A percentile compares a stretch with the other conserved stretches of the same genome.
These are phyloP conservation scores for Fragilaria radians DNA, from an alignment of 108 stramenopile species.

Conservation along the genomic window DNA sequence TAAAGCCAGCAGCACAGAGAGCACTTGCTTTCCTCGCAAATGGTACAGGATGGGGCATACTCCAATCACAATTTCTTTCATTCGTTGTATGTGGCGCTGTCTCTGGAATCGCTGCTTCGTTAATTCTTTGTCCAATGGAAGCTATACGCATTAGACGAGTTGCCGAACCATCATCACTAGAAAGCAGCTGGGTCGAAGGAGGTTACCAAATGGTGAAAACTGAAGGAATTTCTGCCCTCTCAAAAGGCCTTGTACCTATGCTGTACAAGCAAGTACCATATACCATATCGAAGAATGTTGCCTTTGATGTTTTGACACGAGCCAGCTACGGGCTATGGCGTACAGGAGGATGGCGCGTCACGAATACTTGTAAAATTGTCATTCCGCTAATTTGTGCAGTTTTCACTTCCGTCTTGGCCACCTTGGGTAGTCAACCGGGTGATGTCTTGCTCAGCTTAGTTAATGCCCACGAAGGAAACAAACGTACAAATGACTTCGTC, in stretches of 20 bases:
- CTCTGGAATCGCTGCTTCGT: conserved; percentile 69
- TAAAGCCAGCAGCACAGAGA: conserved; percentile 52
- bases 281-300: conserved; percentile 86
- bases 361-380: conserved; percentile 27
- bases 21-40: conserved; percentile 21
- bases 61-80: conserved; percentile 37
- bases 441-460: conserved; percentile 81
- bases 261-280: conserved; percentile 88
- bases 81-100: conserved; percentile 46
- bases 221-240: conserved; percentile 54
- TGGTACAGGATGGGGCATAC: conserved; percentile 20
- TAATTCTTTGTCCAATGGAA: conserved; percentile 85
- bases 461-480: conserved; percentile 55
- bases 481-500: conserved; percentile 37
- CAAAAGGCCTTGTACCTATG: conserved; percentile 64
- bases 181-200: conserved; percentile 43
- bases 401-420: conserved; percentile 64
- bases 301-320: conserved; percentile 67
- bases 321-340: conserved; percentile 28
- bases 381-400: conserved; percentile 70
- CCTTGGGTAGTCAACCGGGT: conserved; percentile 83
- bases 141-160: conserved; percentile 83
- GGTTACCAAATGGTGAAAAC: conserved; percentile 35
- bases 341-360: conserved; percentile 24
- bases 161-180: conserved; percentile 57